These are phyloP conservation scores for Chrysochromulina parva DNA, from an alignment of 78 protist species.

Conservation along the genomic window DNA sequence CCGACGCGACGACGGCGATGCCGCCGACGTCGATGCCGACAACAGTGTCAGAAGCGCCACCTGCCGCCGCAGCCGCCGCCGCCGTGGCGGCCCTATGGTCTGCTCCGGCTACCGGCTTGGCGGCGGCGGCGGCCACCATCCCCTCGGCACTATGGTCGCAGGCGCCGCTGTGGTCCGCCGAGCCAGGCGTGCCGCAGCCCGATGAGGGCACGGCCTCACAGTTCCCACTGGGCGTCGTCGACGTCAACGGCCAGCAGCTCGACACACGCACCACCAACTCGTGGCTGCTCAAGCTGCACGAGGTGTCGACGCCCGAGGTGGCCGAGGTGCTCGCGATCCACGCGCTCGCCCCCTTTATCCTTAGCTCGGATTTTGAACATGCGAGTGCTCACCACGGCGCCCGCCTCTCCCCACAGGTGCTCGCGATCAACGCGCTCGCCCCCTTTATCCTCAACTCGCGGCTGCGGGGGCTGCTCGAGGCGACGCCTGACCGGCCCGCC, in stretches of 20 bases:
- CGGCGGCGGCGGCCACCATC: no score
- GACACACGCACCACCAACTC: conserved; percentile 56
- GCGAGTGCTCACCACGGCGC: no score
- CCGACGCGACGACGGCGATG: not conserved
- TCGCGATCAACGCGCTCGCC: conserved; percentile 62
- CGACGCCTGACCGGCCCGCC: not conserved
- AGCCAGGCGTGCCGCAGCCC: not conserved
- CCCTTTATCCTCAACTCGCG: conserved; percentile 60
- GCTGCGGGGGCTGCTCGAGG: conserved; percentile 48
- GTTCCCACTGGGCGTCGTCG: not conserved
- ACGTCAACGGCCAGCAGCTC: conserved; percentile 66
- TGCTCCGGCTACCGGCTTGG: no score
- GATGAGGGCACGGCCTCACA: not conserved
- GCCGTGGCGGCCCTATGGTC: no score
- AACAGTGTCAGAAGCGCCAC: no score
- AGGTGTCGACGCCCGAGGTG: conserved; percentile 61
- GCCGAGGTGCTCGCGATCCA: conserved; percentile 56
- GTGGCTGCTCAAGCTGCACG: conserved; percentile 24
- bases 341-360: conserved; percentile 70
- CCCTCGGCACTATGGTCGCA: not conserved
- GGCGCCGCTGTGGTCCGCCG: not conserved
- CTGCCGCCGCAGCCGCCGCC: no score
- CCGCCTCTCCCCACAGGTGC: not conserved
- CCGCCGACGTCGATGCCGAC: no score
- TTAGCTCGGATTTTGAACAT: not conserved